Percentiles rank a stretch among this genome's conserved stretches.
Conservation (phyloP, 2,329 filamentous ascomycete genomes). For the Metarhizium rileyi region DNA sequence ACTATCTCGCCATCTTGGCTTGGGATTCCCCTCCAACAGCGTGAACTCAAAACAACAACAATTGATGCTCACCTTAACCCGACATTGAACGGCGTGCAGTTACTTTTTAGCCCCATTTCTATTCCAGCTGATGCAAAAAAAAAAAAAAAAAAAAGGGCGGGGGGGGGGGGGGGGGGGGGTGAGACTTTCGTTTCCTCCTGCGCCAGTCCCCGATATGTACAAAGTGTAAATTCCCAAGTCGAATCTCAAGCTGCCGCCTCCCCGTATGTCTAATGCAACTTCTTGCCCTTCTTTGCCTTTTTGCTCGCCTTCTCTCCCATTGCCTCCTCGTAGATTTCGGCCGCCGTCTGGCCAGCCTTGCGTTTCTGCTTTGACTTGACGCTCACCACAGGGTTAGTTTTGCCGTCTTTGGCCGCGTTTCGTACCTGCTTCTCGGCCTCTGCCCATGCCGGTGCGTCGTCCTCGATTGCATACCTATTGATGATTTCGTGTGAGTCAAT, state of each 20-base stretch:
- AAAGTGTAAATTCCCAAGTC: neutral
- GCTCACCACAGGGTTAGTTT: slow-evolving; percentile 58
- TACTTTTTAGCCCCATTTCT: neutral
- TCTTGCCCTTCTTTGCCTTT: slow-evolving; percentile 38
- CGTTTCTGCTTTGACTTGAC: slow-evolving; percentile 76
- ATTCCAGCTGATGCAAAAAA: too few relatives aligned
- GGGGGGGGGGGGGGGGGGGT: too few relatives aligned
- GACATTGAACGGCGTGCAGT: too few relatives aligned
- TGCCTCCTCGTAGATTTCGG: slow-evolving; percentile 53
- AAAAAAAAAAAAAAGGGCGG: neutral
- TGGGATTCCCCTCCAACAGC: too few relatives aligned
- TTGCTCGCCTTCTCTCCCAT: slow-evolving; percentile 49
- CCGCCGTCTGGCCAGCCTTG: slow-evolving; percentile 54
- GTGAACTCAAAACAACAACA: too few relatives aligned
- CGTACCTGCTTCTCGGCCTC: slow-evolving; percentile 68
- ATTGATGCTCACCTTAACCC: too few relatives aligned
- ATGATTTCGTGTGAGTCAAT: slow-evolving; percentile 3
- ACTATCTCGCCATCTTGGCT: too few relatives aligned
- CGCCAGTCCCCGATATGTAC: neutral
- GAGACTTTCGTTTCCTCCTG: neutral
- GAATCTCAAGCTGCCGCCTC: too few relatives aligned
- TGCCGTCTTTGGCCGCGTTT: slow-evolving; percentile 43
- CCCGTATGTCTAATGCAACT: slow-evolving; percentile 17
- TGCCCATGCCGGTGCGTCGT: slow-evolving; percentile 51
- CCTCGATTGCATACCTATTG: slow-evolving; percentile 54